Evolutionary conservation across 2,329 filamentous ascomycete genomes (phyloP).

Genomic region (Nothophoma quercina): DNA sequence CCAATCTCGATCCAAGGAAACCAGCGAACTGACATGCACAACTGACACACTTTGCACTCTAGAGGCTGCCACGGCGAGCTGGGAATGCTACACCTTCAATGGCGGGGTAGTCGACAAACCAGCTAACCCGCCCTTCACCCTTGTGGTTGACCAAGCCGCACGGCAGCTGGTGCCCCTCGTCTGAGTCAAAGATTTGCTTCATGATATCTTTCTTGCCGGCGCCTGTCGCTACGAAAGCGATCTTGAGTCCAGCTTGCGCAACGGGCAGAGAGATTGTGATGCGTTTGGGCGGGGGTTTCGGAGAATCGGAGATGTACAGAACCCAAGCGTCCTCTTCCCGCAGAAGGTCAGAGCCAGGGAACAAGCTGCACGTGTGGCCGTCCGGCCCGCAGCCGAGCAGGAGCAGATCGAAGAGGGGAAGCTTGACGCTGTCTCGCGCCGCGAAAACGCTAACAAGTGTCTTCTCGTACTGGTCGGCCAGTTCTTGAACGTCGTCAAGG

Average conservation of each 20-base stretch:
- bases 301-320: constrained; percentile 87
- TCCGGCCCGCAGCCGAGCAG: constrained; percentile 94
- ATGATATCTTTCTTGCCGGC: constrained; percentile 88
- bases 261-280: constrained; percentile 95
- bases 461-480: constrained; percentile 94
- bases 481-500: constrained; percentile 82
- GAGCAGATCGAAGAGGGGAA: constrained; percentile 94
- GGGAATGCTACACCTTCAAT: constrained; percentile 87
- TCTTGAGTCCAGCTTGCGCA: constrained; percentile 81
- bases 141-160: constrained; percentile 87
- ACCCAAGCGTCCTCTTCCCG: constrained; percentile 92
- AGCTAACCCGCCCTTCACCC: constrained; percentile 85
- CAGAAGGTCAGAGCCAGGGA: constrained; percentile 87
- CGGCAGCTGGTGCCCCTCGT: constrained; percentile 76
- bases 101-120: constrained; percentile 90
- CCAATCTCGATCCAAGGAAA: constrained; percentile 10
- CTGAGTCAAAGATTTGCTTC: constrained; percentile 87
- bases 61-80: constrained; percentile 70
- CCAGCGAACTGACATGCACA: not conserved
- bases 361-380: constrained; percentile 95
- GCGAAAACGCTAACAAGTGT: constrained; percentile 85
- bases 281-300: constrained; percentile 88
- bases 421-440: constrained; percentile 88
- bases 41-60: constrained; percentile 22
- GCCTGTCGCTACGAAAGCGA: constrained; percentile 92